Percentiles rank a stretch among this genome's conserved stretches.
phyloP scores from a whole-genome alignment of 306 rosid species.

The Dicorynia guianensis region DNA sequence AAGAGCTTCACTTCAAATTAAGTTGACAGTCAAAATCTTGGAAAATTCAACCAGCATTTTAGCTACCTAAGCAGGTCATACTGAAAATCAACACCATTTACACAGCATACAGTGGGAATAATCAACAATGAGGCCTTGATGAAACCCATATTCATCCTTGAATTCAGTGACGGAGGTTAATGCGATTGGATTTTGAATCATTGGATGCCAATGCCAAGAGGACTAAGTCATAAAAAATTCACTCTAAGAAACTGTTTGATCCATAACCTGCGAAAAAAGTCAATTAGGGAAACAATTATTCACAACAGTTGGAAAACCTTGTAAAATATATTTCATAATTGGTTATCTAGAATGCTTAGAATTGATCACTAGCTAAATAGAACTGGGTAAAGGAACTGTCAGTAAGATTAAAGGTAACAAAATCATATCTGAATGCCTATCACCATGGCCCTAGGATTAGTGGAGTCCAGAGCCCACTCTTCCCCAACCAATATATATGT shows the following conservation, averaged over 20 bases:
- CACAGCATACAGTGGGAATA: slow-evolving; percentile 41
- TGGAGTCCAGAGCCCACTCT: background rate
- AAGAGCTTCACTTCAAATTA: slow-evolving; percentile 4
- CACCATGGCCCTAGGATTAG: too few relatives aligned
- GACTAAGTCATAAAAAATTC: slow-evolving; percentile 33
- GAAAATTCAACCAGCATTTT: slow-evolving; percentile 15
- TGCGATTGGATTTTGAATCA: slow-evolving; percentile 45
- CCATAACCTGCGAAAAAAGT: slow-evolving; percentile 52
- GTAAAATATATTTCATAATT: background rate
- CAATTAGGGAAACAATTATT: slow-evolving; percentile 29
- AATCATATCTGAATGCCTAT: background rate
- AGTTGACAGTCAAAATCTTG: slow-evolving; percentile 32
- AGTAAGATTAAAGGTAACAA: background rate
- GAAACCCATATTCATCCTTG: slow-evolving; percentile 37
- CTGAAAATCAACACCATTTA: slow-evolving; percentile 50
- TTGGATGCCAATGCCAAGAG: background rate
- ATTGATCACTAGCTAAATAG: background rate
- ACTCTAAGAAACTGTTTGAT: slow-evolving; percentile 41
- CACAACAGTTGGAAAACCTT: slow-evolving; percentile 9
- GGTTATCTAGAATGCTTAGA: background rate
- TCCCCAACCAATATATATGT: background rate
- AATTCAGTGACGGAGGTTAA: slow-evolving; percentile 40
- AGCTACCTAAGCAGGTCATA: slow-evolving; percentile 34
- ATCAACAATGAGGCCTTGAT: slow-evolving; percentile 35
- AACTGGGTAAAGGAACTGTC: background rate